Conservation (phyloP, 352 stramenopile genomes). For the Pythium oligandrum region DNA sequence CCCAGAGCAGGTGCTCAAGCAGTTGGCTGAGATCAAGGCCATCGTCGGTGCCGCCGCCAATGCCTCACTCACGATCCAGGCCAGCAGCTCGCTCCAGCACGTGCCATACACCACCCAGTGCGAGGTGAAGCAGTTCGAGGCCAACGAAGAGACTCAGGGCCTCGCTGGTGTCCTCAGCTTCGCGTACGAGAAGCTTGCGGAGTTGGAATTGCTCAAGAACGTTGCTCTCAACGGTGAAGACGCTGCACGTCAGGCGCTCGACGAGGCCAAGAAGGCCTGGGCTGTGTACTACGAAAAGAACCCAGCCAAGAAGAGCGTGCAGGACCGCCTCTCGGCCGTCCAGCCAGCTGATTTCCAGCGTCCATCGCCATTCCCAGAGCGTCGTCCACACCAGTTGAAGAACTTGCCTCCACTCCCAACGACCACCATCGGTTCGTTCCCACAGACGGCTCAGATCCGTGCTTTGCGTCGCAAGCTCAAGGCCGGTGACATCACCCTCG, state of each 20-base stretch:
- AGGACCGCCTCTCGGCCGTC: constrained; percentile 53
- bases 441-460: constrained; percentile 89
- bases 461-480: constrained; percentile 49
- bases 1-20: constrained; percentile 41
- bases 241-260: constrained; percentile 39
- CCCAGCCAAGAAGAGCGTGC: constrained; percentile 59
- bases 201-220: constrained; percentile 82
- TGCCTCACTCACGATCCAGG: constrained; percentile 74
- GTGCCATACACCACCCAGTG: constrained; percentile 84
- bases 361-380: constrained; percentile 72
- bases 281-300: constrained; percentile 81
- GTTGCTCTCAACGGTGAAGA: constrained; percentile 58
- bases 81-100: constrained; percentile 88
- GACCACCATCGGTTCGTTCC: constrained; percentile 93
- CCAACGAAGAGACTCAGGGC: constrained; percentile 52
- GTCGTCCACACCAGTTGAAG: constrained; percentile 65
- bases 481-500: constrained; percentile 39
- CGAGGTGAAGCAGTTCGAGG: constrained; percentile 64
- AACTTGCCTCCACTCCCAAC: constrained; percentile 81
- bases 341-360: constrained; percentile 77
- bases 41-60: constrained; percentile 40
- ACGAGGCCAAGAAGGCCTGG: constrained; percentile 61
- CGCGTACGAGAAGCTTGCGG: constrained; percentile 87
- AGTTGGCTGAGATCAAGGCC: constrained; percentile 59
- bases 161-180: constrained; percentile 82